phyloP scores from a whole-genome alignment of 768 basidiomycete species.

The Asterophora parasitica region DNA sequence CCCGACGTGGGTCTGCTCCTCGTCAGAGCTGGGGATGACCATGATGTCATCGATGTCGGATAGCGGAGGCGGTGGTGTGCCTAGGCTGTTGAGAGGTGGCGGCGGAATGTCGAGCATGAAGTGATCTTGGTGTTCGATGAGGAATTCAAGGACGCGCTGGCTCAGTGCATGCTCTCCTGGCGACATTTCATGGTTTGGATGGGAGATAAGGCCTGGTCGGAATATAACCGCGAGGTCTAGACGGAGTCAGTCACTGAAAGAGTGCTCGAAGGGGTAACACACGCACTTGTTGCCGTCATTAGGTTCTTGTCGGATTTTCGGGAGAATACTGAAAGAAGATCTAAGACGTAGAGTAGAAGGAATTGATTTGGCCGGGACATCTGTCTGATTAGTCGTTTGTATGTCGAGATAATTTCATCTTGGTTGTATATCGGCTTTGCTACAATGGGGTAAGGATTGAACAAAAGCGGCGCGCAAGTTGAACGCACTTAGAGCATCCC shows the following conservation, averaged over 20 bases:
- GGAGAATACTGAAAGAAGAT: conserved; percentile 92
- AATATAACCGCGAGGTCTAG: conserved; percentile 95
- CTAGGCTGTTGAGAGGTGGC: conserved; percentile 36
- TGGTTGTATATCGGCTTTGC: conserved; percentile 66
- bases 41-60: conserved; percentile 44
- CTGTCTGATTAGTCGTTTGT: conserved; percentile 77
- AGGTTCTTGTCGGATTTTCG: conserved; percentile 88
- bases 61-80: conserved; percentile 13
- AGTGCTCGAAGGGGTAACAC: background rate
- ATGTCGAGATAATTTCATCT: conserved; percentile 70
- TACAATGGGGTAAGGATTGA: conserved; percentile 23
- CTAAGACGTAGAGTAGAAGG: conserved; percentile 94
- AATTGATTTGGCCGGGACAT: conserved; percentile 92
- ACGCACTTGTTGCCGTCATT: conserved; percentile 92
- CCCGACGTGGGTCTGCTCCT: conserved; percentile 37
- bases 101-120: conserved; percentile 88
- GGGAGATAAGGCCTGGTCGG: conserved; percentile 89
- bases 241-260: background rate
- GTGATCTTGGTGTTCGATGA: conserved; percentile 95
- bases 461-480: background rate
- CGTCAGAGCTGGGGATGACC: conserved; percentile 41
- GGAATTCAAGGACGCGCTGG: conserved; percentile 88
- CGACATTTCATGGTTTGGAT: conserved; percentile 80
- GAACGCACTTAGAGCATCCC: conserved; percentile 65
- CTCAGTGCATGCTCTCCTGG: conserved; percentile 84